These are phyloP conservation scores for Hypoxylon sp. DNA, from an alignment of 2,329 filamentous ascomycete species.

Conservation along the genomic window DNA sequence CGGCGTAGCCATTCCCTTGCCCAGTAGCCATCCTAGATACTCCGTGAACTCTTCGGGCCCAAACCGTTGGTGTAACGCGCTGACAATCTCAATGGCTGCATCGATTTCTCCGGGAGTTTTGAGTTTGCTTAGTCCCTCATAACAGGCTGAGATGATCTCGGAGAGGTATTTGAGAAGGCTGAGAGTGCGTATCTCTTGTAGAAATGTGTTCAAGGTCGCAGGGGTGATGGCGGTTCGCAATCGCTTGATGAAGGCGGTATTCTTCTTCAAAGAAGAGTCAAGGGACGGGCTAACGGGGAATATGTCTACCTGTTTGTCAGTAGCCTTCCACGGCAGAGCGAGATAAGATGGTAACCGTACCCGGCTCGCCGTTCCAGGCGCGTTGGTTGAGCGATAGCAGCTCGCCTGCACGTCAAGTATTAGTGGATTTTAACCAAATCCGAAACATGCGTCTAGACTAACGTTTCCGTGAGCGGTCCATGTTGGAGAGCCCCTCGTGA, in stretches of 20 bases:
- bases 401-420: slow-evolving; percentile 72
- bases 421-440: slow-evolving; percentile 37
- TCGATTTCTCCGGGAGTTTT: slow-evolving; percentile 93
- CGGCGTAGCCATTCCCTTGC: slow-evolving; percentile 89
- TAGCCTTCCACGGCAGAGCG: neutral
- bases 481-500: slow-evolving; percentile 59
- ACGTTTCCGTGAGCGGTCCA: slow-evolving; percentile 77
- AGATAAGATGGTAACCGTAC: slow-evolving; percentile 60
- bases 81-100: slow-evolving; percentile 91
- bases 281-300: slow-evolving; percentile 82
- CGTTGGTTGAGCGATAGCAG: slow-evolving; percentile 88
- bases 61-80: slow-evolving; percentile 95
- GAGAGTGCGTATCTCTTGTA: slow-evolving; percentile 89
- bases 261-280: slow-evolving; percentile 97
- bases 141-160: slow-evolving; percentile 95
- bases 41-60: slow-evolving; percentile 90
- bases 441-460: slow-evolving; percentile 46
- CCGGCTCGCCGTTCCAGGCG: slow-evolving; percentile 90
- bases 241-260: slow-evolving; percentile 97
- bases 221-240: slow-evolving; percentile 89
- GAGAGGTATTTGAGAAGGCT: slow-evolving; percentile 97
- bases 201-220: slow-evolving; percentile 82
- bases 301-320: slow-evolving; percentile 68
- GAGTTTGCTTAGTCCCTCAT: slow-evolving; percentile 91
- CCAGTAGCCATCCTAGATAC: slow-evolving; percentile 91